These are phyloP conservation scores for Apiospora koreana DNA, from an alignment of 2,329 filamentous ascomycete species.

Conservation along the genomic window DNA sequence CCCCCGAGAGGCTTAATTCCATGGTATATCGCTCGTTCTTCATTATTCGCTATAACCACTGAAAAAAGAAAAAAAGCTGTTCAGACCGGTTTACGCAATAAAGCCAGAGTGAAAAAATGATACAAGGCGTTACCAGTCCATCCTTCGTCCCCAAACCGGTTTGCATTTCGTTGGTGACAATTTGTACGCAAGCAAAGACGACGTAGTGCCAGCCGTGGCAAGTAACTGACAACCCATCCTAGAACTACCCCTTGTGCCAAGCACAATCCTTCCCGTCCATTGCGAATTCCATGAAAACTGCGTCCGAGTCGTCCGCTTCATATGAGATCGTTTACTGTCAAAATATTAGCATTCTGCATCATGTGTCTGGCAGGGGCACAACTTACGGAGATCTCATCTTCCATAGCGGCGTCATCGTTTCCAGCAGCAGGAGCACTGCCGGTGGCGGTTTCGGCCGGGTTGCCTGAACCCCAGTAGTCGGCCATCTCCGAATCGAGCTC, in stretches of 20 bases:
- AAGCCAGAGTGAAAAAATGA: background rate
- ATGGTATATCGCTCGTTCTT: background rate
- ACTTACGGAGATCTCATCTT: constrained; percentile 58
- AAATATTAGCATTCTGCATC: background rate
- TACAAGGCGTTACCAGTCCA: background rate
- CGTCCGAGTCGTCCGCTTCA: background rate
- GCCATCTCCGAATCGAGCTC: constrained; percentile 98
- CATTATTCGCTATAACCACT: constrained; percentile 8
- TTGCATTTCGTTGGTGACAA: background rate
- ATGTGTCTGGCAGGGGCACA: background rate
- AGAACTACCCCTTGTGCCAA: background rate
- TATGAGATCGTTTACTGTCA: background rate
- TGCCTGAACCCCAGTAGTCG: constrained; percentile 75
- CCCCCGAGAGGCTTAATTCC: background rate
- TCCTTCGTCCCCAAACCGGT: background rate
- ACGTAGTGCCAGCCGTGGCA: background rate
- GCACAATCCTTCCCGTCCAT: background rate
- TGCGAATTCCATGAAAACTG: background rate
- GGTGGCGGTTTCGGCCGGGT: constrained; percentile 45
- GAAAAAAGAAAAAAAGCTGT: background rate
- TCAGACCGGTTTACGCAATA: background rate
- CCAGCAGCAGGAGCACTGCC: constrained; percentile 48
- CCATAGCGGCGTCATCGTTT: constrained; percentile 63
- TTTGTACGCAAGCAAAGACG: background rate
- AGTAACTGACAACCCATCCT: background rate